Conservation (phyloP, 208 protist species). For the Trypanosoma melophagium region DNA sequence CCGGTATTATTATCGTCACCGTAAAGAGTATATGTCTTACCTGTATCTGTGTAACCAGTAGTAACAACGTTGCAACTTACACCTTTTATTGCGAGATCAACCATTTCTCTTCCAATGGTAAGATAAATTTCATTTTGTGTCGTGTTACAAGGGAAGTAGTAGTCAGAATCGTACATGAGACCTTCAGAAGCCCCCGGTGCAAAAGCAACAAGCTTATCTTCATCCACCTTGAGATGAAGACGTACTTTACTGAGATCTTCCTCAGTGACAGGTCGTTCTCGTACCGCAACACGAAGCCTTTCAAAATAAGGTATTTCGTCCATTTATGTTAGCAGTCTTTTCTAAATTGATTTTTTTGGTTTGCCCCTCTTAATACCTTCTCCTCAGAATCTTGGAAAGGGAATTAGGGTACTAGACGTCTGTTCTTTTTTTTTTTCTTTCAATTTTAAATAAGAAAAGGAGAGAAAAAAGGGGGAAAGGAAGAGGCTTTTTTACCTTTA, state of each 20-base stretch:
- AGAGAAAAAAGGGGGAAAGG: constrained; percentile 18
- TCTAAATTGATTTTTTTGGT: background rate
- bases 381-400: background rate
- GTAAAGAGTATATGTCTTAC: constrained; percentile 90
- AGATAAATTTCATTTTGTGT: constrained; percentile 72
- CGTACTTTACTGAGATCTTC: constrained; percentile 57
- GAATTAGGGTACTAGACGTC: background rate
- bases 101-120: constrained; percentile 85
- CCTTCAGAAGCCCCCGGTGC: constrained; percentile 53
- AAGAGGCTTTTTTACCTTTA: background rate
- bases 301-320: constrained; percentile 35
- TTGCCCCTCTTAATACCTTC: background rate
- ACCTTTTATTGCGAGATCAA: constrained; percentile 80
- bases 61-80: constrained; percentile 78
- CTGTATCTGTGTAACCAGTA: constrained; percentile 69
- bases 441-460: constrained; percentile 27
- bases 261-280: constrained; percentile 70
- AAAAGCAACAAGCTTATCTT: constrained; percentile 84
- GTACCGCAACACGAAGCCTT: constrained; percentile 72
- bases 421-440: constrained; percentile 15
- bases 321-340: constrained; percentile 19
- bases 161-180: constrained; percentile 91
- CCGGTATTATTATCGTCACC: constrained; percentile 65
- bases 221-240: constrained; percentile 57
- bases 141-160: constrained; percentile 78